A percentile compares a stretch with the other conserved stretches of the same genome.
Evolutionary conservation across 495 filamentous ascomycete genomes (phyloP).

Genomic region (Penicillium paradoxum): DNA sequence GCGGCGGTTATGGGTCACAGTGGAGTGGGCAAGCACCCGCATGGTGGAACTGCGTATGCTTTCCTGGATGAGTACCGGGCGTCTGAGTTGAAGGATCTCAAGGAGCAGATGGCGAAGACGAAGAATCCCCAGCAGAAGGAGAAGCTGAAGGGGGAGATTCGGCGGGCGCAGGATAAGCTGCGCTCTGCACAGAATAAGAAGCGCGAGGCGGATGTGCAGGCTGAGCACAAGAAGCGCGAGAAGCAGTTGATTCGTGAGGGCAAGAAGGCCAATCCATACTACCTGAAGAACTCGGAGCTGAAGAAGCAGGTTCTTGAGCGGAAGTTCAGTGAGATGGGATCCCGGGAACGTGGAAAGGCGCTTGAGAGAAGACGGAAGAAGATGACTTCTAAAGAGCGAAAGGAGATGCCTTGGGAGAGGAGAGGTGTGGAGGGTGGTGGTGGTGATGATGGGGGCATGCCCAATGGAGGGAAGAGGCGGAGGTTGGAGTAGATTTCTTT

Average conservation of each 20-base stretch:
- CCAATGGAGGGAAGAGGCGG: constrained; percentile 29
- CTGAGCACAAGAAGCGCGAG: constrained; percentile 74
- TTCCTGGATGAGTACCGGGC: constrained; percentile 84
- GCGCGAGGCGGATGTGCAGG: constrained; percentile 57
- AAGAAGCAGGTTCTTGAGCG: constrained; percentile 78
- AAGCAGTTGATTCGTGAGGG: constrained; percentile 77
- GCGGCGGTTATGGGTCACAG: constrained; percentile 41
- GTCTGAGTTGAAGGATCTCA: constrained; percentile 70
- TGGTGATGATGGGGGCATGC: constrained; percentile 10
- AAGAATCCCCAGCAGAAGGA: constrained; percentile 59
- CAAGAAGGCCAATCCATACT: constrained; percentile 89
- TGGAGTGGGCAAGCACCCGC: constrained; percentile 21
- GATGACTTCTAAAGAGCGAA: constrained; percentile 72
- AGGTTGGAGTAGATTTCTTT: constrained; percentile 23
- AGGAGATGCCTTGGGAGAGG: constrained; percentile 65
- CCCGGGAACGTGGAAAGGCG: constrained; percentile 70
- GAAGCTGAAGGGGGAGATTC: constrained; percentile 58
- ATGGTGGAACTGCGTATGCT: constrained; percentile 64
- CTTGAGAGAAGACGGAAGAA: constrained; percentile 85
- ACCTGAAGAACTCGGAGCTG: constrained; percentile 82
- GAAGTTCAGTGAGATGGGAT: constrained; percentile 73
- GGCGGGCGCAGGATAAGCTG: constrained; percentile 64
- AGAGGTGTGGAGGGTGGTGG: constrained; percentile 38
- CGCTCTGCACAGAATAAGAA: constrained; percentile 64
- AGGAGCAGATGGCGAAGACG: constrained; percentile 56